phyloP scores from a whole-genome alignment of 1,284 basidiomycete species.

The Boletellus deceptivus region DNA sequence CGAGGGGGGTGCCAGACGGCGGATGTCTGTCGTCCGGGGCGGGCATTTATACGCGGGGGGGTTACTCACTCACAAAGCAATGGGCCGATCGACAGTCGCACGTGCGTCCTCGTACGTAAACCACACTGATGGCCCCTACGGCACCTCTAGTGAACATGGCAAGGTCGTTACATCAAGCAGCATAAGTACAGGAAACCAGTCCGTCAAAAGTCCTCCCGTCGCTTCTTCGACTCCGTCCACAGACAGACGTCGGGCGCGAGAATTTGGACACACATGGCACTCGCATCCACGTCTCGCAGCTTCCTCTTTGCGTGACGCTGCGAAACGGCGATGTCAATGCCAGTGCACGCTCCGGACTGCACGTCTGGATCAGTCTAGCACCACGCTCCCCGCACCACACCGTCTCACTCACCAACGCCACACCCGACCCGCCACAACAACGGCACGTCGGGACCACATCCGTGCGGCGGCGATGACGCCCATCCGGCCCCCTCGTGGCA shows the following conservation, averaged over 20 bases:
- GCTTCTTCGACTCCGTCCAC: neutral
- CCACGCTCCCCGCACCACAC: neutral
- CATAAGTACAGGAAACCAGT: too few relatives aligned
- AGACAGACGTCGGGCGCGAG: neutral
- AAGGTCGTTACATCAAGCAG: too few relatives aligned
- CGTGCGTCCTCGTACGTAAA: neutral
- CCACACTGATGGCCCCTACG: too few relatives aligned
- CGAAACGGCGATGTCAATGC: neutral
- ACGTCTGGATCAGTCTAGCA: neutral
- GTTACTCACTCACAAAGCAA: constrained; percentile 15
- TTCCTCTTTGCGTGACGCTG: neutral
- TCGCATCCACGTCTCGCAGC: neutral
- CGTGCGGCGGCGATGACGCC: neutral
- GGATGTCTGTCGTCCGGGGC: neutral
- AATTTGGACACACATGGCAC: neutral
- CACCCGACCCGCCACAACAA: neutral
- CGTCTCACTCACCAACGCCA: neutral
- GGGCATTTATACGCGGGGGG: constrained; percentile 9
- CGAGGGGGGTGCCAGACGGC: constrained; percentile 9
- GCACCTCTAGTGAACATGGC: too few relatives aligned
- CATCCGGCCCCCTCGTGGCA: neutral
- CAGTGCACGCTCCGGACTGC: neutral
- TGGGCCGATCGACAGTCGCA: neutral
- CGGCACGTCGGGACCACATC: neutral
- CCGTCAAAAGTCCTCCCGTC: too few relatives aligned